These are phyloP conservation scores for Neofusicoccum cordaticola DNA, from an alignment of 2,329 filamentous ascomycete genomes.

Conservation along the genomic window DNA sequence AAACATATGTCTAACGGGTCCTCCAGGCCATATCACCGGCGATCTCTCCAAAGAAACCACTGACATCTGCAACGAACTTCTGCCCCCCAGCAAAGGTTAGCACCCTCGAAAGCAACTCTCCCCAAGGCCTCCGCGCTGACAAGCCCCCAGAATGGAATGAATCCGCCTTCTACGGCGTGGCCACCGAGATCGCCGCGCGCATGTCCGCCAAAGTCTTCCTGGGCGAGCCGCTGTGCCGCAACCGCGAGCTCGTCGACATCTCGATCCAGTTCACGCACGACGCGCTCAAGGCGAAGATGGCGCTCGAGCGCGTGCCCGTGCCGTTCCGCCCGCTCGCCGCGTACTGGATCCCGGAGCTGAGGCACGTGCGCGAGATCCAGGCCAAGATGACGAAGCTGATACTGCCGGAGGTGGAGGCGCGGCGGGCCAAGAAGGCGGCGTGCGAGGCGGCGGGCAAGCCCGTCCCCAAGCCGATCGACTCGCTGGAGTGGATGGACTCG, in stretches of 20 bases:
- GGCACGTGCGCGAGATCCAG: conserved; percentile 30
- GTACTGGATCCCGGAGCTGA: conserved; percentile 36
- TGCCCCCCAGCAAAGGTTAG: not conserved
- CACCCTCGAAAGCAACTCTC: not conserved
- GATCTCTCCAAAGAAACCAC: not conserved
- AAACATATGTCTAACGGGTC: not conserved
- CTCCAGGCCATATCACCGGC: not conserved
- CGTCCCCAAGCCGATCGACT: conserved; percentile 25
- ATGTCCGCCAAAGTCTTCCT: conserved; percentile 42
- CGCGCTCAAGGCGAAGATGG: conserved; percentile 30
- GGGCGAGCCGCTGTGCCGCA: conserved; percentile 35
- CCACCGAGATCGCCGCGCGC: conserved; percentile 38
- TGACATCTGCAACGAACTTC: not conserved
- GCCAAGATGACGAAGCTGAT: conserved; percentile 34
- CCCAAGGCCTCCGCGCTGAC: not conserved
- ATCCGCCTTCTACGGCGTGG: conserved; percentile 21
- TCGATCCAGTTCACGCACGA: conserved; percentile 36
- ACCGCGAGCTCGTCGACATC: conserved; percentile 39
- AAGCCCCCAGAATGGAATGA: conserved; percentile 17
- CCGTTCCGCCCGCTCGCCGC: conserved; percentile 32
- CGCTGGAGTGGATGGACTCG: conserved; percentile 26
- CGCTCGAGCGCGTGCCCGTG: conserved; percentile 34
- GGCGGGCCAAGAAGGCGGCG: conserved; percentile 18
- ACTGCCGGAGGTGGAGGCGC: conserved; percentile 31
- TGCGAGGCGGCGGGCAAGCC: conserved; percentile 20